A percentile compares a stretch with the other conserved stretches of the same genome.
Conservation (phyloP, 176 grass and related monocot species). For the Aegilops bicornis region DNA sequence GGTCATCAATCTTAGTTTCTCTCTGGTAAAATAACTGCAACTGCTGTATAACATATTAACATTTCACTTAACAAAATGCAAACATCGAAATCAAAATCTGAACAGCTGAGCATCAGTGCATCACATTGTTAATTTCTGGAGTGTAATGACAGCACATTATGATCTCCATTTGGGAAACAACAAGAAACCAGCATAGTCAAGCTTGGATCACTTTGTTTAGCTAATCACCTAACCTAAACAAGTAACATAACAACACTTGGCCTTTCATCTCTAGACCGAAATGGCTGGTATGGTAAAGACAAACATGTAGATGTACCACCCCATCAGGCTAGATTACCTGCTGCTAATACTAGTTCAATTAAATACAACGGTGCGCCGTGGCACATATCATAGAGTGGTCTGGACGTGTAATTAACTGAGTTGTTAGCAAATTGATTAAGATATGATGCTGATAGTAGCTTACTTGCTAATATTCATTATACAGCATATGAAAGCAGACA, state of each 20-base stretch:
- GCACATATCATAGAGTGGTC: conserved; percentile 13
- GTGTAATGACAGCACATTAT: conserved; percentile 30
- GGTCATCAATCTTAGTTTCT: background rate
- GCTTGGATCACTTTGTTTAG: conserved; percentile 37
- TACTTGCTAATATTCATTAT: conserved; percentile 34
- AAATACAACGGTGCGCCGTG: conserved; percentile 9
- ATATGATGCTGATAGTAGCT: conserved; percentile 48
- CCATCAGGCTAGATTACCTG: conserved; percentile 31
- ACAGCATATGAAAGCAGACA: conserved; percentile 31
- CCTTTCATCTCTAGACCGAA: background rate
- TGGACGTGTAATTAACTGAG: conserved; percentile 33
- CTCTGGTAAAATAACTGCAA: background rate
- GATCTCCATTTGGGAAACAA: conserved; percentile 28
- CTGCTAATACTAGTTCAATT: conserved; percentile 36
- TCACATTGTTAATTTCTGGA: conserved; percentile 30
- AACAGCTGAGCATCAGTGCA: conserved; percentile 14
- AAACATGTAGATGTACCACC: conserved; percentile 32
- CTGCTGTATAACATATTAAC: background rate
- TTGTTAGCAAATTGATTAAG: conserved; percentile 46
- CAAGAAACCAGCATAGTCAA: conserved; percentile 16
- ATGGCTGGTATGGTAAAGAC: conserved; percentile 20
- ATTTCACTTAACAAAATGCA: background rate
- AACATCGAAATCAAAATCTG: conserved; percentile 16
- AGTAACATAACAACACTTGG: conserved; percentile 6
- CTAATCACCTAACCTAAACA: conserved; percentile 20